Base-by-base conservation (phyloP, 352 stramenopile genomes). In the Globisporangium carolinianum region DNA sequence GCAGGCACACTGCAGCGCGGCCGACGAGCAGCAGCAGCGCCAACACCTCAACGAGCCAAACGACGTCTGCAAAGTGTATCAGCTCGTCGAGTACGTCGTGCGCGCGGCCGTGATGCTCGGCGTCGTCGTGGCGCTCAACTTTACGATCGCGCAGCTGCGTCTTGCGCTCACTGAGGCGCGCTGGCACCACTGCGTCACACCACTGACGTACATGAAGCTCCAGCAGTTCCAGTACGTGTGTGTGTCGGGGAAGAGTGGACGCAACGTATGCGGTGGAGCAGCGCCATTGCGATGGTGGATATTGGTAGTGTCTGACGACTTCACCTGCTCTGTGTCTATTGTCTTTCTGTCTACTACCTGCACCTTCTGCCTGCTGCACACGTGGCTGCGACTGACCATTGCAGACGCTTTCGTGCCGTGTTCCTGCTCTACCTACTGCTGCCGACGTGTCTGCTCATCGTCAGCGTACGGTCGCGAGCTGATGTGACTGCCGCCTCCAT, bases 201-300 rank as follows among this genome's bases (percentile, higher is more conserved):
- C 79, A 14, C 60, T 86, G 24, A 79, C 71, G 17, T 86, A 87
- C 60, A 86, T 85, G 69, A 86, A 85, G 54, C 73, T 90, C 47
- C 73, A 80, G n/a, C 76, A 87, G 57, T 86, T 86, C 47, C 67
- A 78, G 76, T 86, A 57, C 18, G 72, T 67, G 6, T 8, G 38
- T 35, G 46, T 36, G 46, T 50, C 24, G 24, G 24, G 24, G 24
- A 24, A 24, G 24, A 24, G 24, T 24, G 24, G 24, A 24, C 2
- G 2, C 24, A 24, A 2, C 24, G 24, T 24, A 24, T 24, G 24
- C 24, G 24, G 24, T 24, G 24, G 24, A 24, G 24, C 24, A 24
- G 24, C 24, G 24, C 1, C 24, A 24, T 24, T 24, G 24, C 24
- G 24, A 24, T 24, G 24, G 24, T 24, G 24, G 24, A 24, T 24